Evolutionary conservation across 176 grass and related monocot species (phyloP).

Genomic region (Avena eriantha): DNA sequence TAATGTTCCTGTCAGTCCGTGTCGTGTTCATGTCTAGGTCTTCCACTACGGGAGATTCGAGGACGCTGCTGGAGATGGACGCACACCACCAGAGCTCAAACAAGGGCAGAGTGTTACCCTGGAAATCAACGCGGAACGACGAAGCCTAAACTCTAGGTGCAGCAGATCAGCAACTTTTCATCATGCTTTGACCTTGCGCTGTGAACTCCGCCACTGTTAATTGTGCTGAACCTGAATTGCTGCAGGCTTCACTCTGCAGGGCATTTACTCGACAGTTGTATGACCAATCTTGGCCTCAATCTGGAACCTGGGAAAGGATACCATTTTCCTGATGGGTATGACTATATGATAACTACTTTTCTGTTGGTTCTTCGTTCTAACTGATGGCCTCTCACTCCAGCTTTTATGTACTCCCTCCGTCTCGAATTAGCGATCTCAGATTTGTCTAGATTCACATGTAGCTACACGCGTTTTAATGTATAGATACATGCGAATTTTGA

Average conservation of each 20-base stretch:
- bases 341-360: not conserved
- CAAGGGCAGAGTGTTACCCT: constrained; percentile 59
- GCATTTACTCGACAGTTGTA: constrained; percentile 89
- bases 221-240: not conserved
- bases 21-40: constrained; percentile 49
- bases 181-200: not conserved
- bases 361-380: not conserved
- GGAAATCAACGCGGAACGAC: constrained; percentile 59
- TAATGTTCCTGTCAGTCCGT: no score
- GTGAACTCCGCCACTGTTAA: not conserved
- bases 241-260: constrained; percentile 91
- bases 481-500: no score
- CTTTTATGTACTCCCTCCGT: not conserved
- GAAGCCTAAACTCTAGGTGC: constrained; percentile 75
- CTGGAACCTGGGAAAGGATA: constrained; percentile 77
- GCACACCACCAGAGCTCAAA: constrained; percentile 25
- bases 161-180: not conserved
- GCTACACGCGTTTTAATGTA: no score
- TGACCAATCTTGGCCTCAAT: constrained; percentile 60
- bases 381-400: not conserved
- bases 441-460: no score
- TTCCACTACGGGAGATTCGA: constrained; percentile 88
- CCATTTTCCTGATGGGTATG: constrained; percentile 92
- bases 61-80: constrained; percentile 42
- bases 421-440: fast-evolving